Base-by-base conservation (phyloP, 441 rosid species). In the Gossypium aridum region DNA sequence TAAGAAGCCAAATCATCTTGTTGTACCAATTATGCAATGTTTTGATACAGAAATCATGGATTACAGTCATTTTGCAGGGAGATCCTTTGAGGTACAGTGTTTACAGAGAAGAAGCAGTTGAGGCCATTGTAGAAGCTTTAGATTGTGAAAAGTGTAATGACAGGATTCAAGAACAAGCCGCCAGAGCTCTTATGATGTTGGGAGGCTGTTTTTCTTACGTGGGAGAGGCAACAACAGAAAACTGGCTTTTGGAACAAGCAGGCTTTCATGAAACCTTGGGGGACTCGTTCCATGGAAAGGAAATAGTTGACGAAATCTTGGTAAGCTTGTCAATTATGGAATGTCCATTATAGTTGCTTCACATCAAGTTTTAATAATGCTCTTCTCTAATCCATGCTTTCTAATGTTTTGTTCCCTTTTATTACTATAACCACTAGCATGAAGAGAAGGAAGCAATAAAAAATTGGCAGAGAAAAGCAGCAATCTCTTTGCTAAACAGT, bases 81-180 rank as follows among this genome's bases (percentile, higher is more conserved):
- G 88, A 88, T 82, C 81, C 80, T 61, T 63, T 71, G 56, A 81
- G 82, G 79, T 71, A 80, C 78, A 90, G 94, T 45, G 54, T 87
- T 1, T 88, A 85, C 69, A 80, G 88, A 76, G 92, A 88, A 77
- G 94, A 90, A 76, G 94, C 92, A n/a, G 23, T 90, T 6, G 92
- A 88, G 64, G 89, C 78, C 14, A 75, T 88, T 31, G 65, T 79
- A 61, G 82, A 77, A 4, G 72, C 84, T 62, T 55, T 88, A 67
- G 85, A 88, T 72, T 83, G 86, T 64, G 77, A 74, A 34, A 64
- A 12, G 19, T 78, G 76, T 13, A 16, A 66, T 71, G 68, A 84
- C 7, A 76, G 75, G 64, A 78, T 83, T 78, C 92, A 90, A 82
- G 87, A 84, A 76, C 83, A 84, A 78, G 74, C 84, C 25, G 85